A percentile compares a stretch with the other conserved stretches of the same genome.
phyloP scores from a whole-genome alignment of 805 yeast genomes.

The Cyberlindnera bimundalis region DNA sequence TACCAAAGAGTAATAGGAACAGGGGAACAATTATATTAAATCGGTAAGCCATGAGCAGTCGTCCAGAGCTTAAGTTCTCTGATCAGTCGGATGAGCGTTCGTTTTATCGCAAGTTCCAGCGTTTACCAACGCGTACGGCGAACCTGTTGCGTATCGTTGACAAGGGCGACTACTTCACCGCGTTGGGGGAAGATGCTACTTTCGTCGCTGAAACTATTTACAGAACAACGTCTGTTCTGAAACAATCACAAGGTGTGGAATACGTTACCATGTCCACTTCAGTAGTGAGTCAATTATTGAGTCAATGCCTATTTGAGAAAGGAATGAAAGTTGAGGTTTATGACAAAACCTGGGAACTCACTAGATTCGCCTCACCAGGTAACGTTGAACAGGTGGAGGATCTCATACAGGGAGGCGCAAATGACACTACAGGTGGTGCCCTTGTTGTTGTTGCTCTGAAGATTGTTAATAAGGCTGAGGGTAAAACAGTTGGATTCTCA shows the following conservation, averaged over 20 bases:
- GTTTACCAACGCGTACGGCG: conserved; percentile 44
- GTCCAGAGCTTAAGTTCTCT: conserved; percentile 57
- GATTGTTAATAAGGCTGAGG: conserved; percentile 32
- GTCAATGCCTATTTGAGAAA: conserved; percentile 61
- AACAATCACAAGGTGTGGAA: conserved; percentile 48
- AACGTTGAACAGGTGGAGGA: conserved; percentile 78
- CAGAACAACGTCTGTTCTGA: conserved; percentile 78
- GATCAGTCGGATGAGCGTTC: conserved; percentile 49
- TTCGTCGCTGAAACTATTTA: conserved; percentile 81
- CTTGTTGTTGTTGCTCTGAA: conserved; percentile 49
- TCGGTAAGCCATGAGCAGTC: conserved; percentile 23
- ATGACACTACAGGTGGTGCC: conserved; percentile 39
- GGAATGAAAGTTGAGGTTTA: conserved; percentile 81
- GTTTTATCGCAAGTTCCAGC: conserved; percentile 45
- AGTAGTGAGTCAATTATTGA: conserved; percentile 62
- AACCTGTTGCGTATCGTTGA: conserved; percentile 71
- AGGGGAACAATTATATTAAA: no score
- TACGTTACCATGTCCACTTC: conserved; percentile 79
- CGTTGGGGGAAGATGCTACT: conserved; percentile 71
- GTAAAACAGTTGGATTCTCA: conserved; percentile 67
- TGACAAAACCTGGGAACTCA: conserved; percentile 57
- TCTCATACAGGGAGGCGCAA: conserved; percentile 37
- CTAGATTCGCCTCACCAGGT: conserved; percentile 81
- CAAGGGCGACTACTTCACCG: conserved; percentile 76
- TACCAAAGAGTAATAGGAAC: neutral